Conservation (phyloP, 2,329 filamentous ascomycete genomes). For the Fusarium sp. region DNA sequence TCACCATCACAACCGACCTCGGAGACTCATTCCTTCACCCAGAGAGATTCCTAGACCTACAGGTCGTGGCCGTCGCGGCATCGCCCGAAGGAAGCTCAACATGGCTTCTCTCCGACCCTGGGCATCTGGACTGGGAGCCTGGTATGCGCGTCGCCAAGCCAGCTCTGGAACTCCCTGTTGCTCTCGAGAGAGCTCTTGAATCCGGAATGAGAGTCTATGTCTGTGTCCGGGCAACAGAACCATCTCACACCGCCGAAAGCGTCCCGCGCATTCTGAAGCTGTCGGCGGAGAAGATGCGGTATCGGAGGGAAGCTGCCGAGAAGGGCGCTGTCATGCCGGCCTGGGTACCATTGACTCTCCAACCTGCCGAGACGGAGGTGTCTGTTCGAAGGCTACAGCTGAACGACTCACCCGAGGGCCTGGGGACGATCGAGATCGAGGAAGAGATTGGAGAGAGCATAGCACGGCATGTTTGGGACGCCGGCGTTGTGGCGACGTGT, state of each 20-base stretch:
- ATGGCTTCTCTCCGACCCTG: conserved; percentile 41
- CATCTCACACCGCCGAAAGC: conserved; percentile 41
- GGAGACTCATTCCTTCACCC: conserved; percentile 64
- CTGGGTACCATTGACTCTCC: conserved; percentile 50
- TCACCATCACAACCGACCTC: conserved; percentile 67
- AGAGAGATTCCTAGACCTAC: conserved; percentile 55
- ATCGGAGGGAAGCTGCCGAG: conserved; percentile 27
- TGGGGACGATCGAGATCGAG: conserved; percentile 54
- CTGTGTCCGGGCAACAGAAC: conserved; percentile 43
- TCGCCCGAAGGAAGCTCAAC: conserved; percentile 34
- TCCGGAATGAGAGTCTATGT: conserved; percentile 42
- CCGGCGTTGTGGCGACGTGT: conserved; percentile 57
- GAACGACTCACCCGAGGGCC: conserved; percentile 32
- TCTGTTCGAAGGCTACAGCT: conserved; percentile 46
- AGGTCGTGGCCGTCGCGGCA: conserved; percentile 47
- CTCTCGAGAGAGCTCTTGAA: conserved; percentile 41
- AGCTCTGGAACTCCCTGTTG: conserved; percentile 41
- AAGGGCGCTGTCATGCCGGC: conserved; percentile 56
- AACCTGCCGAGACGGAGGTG: conserved; percentile 36
- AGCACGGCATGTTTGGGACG: conserved; percentile 68
- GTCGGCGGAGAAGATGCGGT: conserved; percentile 30
- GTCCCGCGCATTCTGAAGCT: conserved; percentile 42
- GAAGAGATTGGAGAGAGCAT: conserved; percentile 69
- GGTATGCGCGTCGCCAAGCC: conserved; percentile 55
- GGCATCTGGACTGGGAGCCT: conserved; percentile 45